phyloP scores from a whole-genome alignment of 2,329 filamentous ascomycete genomes.

The Corynespora cassiicola region DNA sequence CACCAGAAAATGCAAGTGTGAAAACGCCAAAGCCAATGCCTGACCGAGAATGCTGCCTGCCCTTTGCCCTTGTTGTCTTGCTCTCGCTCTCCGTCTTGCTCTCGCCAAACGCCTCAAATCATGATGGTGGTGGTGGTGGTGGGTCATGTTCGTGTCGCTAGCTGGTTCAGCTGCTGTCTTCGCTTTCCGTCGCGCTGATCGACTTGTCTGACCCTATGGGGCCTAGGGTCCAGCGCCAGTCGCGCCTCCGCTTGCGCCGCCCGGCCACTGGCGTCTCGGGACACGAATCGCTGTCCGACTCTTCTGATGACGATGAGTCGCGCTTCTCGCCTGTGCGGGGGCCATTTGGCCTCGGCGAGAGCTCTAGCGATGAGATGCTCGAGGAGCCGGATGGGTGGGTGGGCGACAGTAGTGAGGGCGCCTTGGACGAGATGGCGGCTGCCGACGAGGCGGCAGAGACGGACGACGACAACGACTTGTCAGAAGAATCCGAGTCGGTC shows the following conservation, averaged over 20 bases:
- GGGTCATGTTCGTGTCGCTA: constrained; percentile 5
- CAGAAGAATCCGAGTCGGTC: constrained; percentile 16
- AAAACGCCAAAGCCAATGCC: constrained; percentile 23
- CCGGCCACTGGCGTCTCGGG: constrained; percentile 61
- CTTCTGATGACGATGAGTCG: constrained; percentile 49
- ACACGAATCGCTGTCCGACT: constrained; percentile 57
- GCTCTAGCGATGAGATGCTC: constrained; percentile 27
- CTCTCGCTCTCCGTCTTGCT: constrained; percentile 7
- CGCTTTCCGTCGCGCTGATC: constrained; percentile 25
- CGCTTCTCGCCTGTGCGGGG: constrained; percentile 50
- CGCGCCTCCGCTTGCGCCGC: constrained; percentile 59
- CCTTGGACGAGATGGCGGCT: constrained; percentile 8
- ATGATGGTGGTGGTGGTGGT: constrained; percentile 3
- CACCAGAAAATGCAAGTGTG: constrained; percentile 30
- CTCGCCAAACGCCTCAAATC: constrained; percentile 7
- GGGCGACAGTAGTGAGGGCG: constrained; percentile 20
- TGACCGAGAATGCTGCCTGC: too few relatives aligned
- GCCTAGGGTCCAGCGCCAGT: constrained; percentile 66
- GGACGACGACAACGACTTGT: constrained; percentile 19
- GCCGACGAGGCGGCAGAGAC: constrained; percentile 11
- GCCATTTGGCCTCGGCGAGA: constrained; percentile 28
- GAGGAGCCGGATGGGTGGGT: constrained; percentile 18
- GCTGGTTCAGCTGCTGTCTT: constrained; percentile 33
- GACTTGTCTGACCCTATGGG: constrained; percentile 43
- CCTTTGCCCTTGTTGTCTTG: constrained; percentile 1